Percentiles rank a stretch among this genome's conserved stretches.
phyloP scores from a whole-genome alignment of 352 stramenopile species.

The Globisporangium spinosum region DNA sequence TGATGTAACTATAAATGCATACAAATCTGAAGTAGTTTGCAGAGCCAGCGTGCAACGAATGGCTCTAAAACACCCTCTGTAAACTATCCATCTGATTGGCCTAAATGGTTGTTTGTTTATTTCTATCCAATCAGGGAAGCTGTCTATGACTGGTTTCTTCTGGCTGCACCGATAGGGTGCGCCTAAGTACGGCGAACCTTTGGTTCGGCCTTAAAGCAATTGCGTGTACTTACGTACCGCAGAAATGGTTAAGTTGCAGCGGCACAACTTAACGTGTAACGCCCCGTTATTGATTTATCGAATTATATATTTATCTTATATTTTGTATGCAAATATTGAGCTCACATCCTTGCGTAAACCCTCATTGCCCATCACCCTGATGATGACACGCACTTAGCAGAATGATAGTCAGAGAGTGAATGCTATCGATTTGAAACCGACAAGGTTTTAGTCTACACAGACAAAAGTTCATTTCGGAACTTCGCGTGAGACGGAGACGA shows the following conservation, averaged over 20 bases:
- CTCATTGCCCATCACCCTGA: neutral
- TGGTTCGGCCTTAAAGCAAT: too few species aligned
- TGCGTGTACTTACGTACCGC: too few species aligned
- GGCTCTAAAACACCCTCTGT: neutral
- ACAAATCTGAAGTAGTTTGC: neutral
- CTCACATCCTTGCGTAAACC: neutral
- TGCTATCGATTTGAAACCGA: neutral
- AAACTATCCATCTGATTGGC: neutral
- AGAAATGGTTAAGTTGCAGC: too few species aligned
- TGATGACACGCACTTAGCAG: neutral
- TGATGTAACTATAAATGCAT: neutral
- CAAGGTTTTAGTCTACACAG: too few species aligned
- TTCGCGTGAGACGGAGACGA: neutral
- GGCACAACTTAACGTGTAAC: too few species aligned
- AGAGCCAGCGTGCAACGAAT: neutral
- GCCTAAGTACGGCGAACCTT: too few species aligned
- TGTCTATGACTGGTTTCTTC: too few species aligned
- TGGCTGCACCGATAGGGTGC: too few species aligned
- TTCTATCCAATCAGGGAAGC: neutral
- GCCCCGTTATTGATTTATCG: too few species aligned
- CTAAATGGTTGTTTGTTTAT: neutral
- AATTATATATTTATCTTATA: too few species aligned
- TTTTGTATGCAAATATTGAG: too few species aligned
- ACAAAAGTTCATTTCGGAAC: neutral
- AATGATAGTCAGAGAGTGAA: neutral